Evolutionary conservation across 202 grass and related monocot species (phyloP), one percentile per base, ranked within the genome.

Genomic region (Bolboschoenoplectus hybrid): DNA sequence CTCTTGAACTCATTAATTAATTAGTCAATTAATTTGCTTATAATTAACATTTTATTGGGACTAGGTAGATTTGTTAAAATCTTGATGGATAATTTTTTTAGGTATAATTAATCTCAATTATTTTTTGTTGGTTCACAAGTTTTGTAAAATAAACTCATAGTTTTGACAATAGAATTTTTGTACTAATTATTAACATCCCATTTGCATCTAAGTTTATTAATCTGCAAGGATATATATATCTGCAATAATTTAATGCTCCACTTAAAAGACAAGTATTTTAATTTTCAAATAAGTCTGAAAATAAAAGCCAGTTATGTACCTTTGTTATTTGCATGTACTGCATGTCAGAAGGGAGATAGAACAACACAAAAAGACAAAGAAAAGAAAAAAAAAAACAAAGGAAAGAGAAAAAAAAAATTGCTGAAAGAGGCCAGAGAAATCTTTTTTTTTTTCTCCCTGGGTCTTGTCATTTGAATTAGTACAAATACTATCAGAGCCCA

Each of bases 401-500:
- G 45, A 83, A 87, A 55, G 79, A 71, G 55, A 38, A 64, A 80
- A 35, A 35, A 46, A 88, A 62, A 85, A 41, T 56, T 68, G 74
- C 36, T 71, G 82, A 85, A 85, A 81, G 66, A 86, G 84, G 44
- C 47, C 35, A 80, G 67, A 68, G 44, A 89, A 85, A 82, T 51
- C 51, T 74, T 44, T 57, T 35, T 89, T 89, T 71, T 84, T 63
- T 32, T 66, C 1, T 40, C 3, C 67, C 63, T 57, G 32, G 77
- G 44, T 73, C n/a, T 49, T 63, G 67, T 47, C 41, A 83, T 90
- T 85, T 90, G 88, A 90, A 87, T 86, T 84, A 69, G 88, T 90
- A 87, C 88, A 87, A 20, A 86, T 63, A 83, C 65, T 26, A 26
- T 86, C 64, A 44, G 82, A 71, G 84, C 61, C 80, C 85, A 85